Evolutionary conservation across 169 alveolate genomes (phyloP).

Genomic region (Fabrea salina): DNA sequence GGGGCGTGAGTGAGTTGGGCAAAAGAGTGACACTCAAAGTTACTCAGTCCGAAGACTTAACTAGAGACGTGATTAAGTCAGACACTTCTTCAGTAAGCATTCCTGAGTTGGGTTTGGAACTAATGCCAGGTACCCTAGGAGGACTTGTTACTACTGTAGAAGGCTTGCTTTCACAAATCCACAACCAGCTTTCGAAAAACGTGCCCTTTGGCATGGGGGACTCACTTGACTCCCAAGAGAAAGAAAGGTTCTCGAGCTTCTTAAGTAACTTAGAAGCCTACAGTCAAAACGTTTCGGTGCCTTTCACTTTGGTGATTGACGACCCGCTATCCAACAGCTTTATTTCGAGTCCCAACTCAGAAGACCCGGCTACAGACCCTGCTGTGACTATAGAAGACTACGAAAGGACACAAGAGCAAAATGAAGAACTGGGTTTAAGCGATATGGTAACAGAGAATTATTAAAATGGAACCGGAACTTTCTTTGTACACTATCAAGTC

Average conservation of each 20-base stretch:
- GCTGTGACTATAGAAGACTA: conserved; percentile 73
- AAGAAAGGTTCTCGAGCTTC: conserved; percentile 54
- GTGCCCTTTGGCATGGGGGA: conserved; percentile 94
- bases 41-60: conserved; percentile 84
- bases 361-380: conserved; percentile 47
- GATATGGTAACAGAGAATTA: conserved; percentile 89
- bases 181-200: conserved; percentile 75
- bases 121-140: conserved; percentile 90
- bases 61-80: conserved; percentile 93
- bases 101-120: conserved; percentile 92
- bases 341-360: conserved; percentile 75
- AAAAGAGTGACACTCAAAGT: conserved; percentile 80
- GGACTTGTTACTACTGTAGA: conserved; percentile 95
- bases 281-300: conserved; percentile 46
- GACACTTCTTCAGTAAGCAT: conserved; percentile 90
- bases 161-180: conserved; percentile 87
- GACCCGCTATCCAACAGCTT: conserved; percentile 92
- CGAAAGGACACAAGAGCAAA: conserved; percentile 90
- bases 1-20: conserved; percentile 93
- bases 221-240: conserved; percentile 64
- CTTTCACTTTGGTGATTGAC: conserved; percentile 85
- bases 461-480: conserved; percentile 12
- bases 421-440: conserved; percentile 91
- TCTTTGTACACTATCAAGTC: background rate
- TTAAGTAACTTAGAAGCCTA: conserved; percentile 58